Evolutionary conservation across 768 basidiomycete species (phyloP).

Genomic region (Tephrocybe sp.): DNA sequence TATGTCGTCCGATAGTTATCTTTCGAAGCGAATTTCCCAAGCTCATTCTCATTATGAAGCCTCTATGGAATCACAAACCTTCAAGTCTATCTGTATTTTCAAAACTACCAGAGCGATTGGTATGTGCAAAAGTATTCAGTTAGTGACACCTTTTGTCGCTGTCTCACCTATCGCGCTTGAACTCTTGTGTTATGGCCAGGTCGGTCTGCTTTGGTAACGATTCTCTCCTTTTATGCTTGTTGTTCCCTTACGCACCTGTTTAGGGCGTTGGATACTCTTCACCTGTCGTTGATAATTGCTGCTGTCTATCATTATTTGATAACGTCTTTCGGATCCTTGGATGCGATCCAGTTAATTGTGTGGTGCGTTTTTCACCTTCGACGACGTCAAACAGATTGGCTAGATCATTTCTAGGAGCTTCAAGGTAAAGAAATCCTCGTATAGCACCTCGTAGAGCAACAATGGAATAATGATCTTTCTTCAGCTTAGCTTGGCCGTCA

Average conservation of each 20-base stretch:
- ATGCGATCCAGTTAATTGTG: constrained; percentile 11
- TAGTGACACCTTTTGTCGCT: not conserved
- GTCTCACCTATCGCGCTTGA: not conserved
- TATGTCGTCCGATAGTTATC: constrained; percentile 13
- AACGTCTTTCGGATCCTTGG: constrained; percentile 19
- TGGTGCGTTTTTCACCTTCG: constrained; percentile 5
- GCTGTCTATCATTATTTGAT: constrained; percentile 28
- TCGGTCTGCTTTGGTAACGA: constrained; percentile 19
- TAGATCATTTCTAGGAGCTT: constrained; percentile 16
- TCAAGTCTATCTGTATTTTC: constrained; percentile 22
- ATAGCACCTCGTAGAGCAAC: not conserved
- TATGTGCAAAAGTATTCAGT: constrained; percentile 19
- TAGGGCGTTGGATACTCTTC: constrained; percentile 22
- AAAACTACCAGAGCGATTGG: constrained; percentile 21
- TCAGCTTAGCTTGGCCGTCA: constrained; percentile 23
- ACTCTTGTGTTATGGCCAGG: constrained; percentile 6
- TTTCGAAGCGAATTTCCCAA: not conserved
- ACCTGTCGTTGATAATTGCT: constrained; percentile 22
- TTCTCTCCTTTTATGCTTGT: not conserved
- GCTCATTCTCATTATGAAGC: constrained; percentile 3
- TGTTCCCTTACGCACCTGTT: not conserved
- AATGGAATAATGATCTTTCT: not conserved
- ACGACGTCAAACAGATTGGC: not conserved
- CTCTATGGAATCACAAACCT: constrained; percentile 21
- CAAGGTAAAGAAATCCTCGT: constrained; percentile 14